Evolutionary conservation across 2,329 filamentous ascomycete genomes (phyloP).

Genomic region (Fusarium pseudocircinatum): DNA sequence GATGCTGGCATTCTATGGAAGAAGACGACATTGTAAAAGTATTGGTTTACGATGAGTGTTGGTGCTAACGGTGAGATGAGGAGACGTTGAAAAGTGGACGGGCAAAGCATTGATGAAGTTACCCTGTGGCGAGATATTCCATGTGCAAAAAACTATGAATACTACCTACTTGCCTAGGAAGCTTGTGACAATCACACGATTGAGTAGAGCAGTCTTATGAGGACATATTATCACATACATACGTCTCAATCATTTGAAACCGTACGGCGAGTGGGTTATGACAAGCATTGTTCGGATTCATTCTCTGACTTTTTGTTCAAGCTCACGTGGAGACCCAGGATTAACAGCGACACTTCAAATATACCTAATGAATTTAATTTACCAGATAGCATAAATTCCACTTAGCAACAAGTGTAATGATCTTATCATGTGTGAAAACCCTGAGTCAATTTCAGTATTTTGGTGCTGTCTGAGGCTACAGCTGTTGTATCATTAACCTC

Average conservation of each 20-base stretch:
- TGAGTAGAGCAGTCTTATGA: background rate
- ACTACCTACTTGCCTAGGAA: background rate
- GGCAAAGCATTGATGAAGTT: background rate
- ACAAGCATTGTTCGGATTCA: too few species aligned
- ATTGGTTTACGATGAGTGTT: background rate
- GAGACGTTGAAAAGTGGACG: slow-evolving; percentile 19
- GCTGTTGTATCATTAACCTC: background rate
- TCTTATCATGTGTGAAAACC: background rate
- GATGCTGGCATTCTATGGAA: slow-evolving; percentile 42
- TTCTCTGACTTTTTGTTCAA: background rate
- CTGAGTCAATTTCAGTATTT: background rate
- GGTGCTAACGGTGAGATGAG: slow-evolving; percentile 25
- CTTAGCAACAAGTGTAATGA: background rate
- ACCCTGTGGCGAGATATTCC: slow-evolving; percentile 16
- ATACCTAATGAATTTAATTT: background rate
- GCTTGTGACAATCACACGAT: background rate
- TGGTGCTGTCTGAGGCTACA: background rate
- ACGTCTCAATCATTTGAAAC: background rate
- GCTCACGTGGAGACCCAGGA: accelerated
- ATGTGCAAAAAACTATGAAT: slow-evolving; percentile 48
- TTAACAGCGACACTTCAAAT: too few species aligned
- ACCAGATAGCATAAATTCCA: background rate
- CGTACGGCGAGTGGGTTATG: background rate
- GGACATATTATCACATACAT: background rate
- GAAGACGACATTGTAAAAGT: slow-evolving; percentile 30